Evolutionary conservation across 305 asterid genomes (phyloP).

Genomic region (Fraxinus baroniana): DNA sequence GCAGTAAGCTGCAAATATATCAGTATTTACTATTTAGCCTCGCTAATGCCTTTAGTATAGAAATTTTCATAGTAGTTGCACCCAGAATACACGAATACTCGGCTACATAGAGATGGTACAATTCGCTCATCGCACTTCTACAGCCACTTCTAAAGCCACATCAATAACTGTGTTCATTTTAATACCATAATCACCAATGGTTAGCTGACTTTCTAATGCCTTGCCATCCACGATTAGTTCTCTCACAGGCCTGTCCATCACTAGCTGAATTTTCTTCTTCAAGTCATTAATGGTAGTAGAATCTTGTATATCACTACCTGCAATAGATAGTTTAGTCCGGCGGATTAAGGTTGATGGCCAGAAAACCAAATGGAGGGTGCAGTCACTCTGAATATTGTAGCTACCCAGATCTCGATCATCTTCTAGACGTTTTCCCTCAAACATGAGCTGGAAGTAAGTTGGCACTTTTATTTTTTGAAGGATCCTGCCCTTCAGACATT

Average conservation of each 20-base stretch:
- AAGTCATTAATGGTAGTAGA: not conserved
- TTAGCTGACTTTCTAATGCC: not conserved
- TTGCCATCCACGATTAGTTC: not conserved
- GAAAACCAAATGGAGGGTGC: slow-evolving; percentile 1
- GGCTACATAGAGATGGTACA: not conserved
- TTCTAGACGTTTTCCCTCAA: slow-evolving; percentile 6
- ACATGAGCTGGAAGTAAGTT: not conserved
- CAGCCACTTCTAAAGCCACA: not conserved
- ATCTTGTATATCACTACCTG: not conserved
- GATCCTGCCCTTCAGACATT: slow-evolving; percentile 20
- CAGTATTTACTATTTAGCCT: not conserved
- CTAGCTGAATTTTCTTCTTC: not conserved
- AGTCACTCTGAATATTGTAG: slow-evolving; percentile 22
- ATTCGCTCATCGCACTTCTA: not conserved
- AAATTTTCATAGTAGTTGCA: not conserved
- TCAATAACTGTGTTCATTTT: not conserved
- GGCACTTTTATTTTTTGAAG: slow-evolving; percentile 9
- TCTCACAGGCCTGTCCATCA: not conserved
- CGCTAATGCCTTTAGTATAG: not conserved
- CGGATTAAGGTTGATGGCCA: not conserved
- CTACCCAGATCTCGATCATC: slow-evolving; percentile 22
- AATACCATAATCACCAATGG: not conserved
- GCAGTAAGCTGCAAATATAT: not conserved
- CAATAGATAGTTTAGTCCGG: not conserved
- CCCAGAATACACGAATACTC: not conserved